Evolutionary conservation across 208 protist genomes (phyloP), one percentile per base, ranked within the genome.

Genomic region (Leishmania lainsoni): DNA sequence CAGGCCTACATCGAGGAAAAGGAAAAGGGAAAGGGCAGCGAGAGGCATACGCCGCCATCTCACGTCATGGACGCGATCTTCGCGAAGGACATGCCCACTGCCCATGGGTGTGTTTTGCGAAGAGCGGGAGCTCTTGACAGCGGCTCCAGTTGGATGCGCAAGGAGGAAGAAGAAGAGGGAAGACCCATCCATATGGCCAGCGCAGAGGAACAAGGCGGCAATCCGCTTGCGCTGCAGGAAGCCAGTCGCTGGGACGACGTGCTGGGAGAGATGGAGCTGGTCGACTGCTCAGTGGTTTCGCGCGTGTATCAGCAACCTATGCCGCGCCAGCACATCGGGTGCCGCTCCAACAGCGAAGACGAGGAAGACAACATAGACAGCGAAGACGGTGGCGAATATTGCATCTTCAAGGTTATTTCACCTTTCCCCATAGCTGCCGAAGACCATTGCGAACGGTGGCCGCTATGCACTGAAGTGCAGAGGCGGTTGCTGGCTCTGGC

Each of bases 321-420:
- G 49, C 74, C 42, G 3, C 65, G 35, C 20, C 73, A 59, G 56
- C 61, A 32, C 78, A 16, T 17, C 4, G 0, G 42, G 10, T 73
- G 42, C 9, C 45, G 32, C 42, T 66, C 65, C 5, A 20, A 68
- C 5, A 29, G 49, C 12, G 73, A 73, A 29, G 77, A 81, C 48
- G 51, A 3, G 59, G 63, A 56, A 26, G 76, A 42, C 17, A 32
- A 65, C 54, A 39, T 26, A 17, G 73, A 65, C 35, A 63, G 17
- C 52, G 29, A n/a, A 1, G 74, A 77, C 20, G 81, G 51, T 32
- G 59, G 78, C 14, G 81, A 85, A 0, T 52, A 74, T 42, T 82
- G 78, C 58, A 65, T 86, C 35, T 86, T 86, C 58, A 86, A 86
- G 51, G 78, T 82, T 26, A 66, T 86, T 32, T 82, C 82, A 2